Base-by-base conservation (phyloP, 2,329 filamentous ascomycete species). In the Sporothrix variecibatus region DNA sequence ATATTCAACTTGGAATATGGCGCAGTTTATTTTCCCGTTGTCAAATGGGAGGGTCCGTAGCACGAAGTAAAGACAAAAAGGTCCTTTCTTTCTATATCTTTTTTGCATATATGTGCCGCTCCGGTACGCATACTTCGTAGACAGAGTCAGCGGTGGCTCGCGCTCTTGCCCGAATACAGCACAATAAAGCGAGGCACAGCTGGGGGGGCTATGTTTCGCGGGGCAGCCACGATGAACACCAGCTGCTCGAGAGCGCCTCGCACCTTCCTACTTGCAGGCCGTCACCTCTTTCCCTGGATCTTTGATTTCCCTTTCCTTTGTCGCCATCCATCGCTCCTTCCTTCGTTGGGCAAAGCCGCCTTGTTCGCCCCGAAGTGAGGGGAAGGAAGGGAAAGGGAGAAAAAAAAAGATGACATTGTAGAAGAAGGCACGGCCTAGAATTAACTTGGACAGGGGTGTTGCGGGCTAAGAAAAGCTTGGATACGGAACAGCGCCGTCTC, bases 391-490 rank as follows among this genome's bases (percentile, higher is more conserved):
- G 64, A 31, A n/a, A 46, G 12, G 31, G 26, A 46, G 28, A 9
- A 46, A 49, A 28, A 49, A 20, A 5, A 28, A 67, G 7, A n/a
- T n/a, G 4, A n/a, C 23, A n/a, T 3, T 53, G 49, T 23, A 23
- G 11, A 15, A 20, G 40, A 49, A 34, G 23, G 65, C 43, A 34
- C 17, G 43, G 49, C 23, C 38, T 15, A 26, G 23, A 51, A 68
- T n/a, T 31, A 51, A 31, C 15, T 20, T 49, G 8, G 46, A 51
- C 65, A 68, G 46, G 46, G 62, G 38, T 34, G 34, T 51, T 68
- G 17, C 23, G 43, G 46, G 43, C 64, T 68, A 68, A 68, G 64
- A 68, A 64, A 68, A 68, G 65, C 65, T 68, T 68, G 65, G 38
- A n/a, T 49, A 34, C 15, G 43, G 46, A 51, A 34, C 26, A 31